phyloP scores from a whole-genome alignment of 1,139 yeast genomes.

The Nakaseomyces sp. region DNA sequence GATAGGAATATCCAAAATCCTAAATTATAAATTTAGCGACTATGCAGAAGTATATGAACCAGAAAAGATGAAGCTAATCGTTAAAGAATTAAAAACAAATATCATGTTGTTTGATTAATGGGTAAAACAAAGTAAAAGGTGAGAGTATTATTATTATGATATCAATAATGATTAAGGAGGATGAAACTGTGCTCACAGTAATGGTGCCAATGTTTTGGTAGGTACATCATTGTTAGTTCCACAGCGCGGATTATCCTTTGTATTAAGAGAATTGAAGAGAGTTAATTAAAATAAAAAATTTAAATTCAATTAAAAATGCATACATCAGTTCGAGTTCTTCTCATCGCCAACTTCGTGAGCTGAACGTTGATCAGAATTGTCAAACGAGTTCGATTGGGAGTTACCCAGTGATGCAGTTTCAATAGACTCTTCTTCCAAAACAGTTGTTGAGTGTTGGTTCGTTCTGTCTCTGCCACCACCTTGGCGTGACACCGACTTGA shows the following conservation, averaged over 20 bases:
- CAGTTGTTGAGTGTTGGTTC: slow-evolving; percentile 24
- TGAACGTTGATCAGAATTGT: slow-evolving; percentile 7
- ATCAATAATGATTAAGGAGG: too few relatives aligned
- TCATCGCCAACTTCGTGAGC: slow-evolving; percentile 10
- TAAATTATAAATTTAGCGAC: too few relatives aligned
- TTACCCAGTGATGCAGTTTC: slow-evolving; percentile 21
- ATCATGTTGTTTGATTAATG: not conserved
- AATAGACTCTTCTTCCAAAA: slow-evolving; percentile 16
- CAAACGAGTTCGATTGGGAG: slow-evolving; percentile 15
- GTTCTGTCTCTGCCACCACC: slow-evolving; percentile 4
- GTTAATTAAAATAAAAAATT: not conserved
- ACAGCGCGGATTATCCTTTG: too few relatives aligned
- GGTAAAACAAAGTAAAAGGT: too few relatives aligned
- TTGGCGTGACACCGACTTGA: slow-evolving; percentile 7
- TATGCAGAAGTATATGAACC: not conserved
- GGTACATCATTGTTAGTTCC: too few relatives aligned
- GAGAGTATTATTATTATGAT: too few relatives aligned
- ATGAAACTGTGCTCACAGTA: too few relatives aligned
- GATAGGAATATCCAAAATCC: too few relatives aligned
- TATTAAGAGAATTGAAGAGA: not conserved
- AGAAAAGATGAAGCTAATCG: not conserved
- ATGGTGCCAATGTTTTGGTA: too few relatives aligned
- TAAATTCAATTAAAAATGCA: not conserved
- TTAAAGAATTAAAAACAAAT: not conserved
- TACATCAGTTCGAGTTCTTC: not conserved